Percentiles rank a stretch among this genome's conserved stretches.
Evolutionary conservation across 768 basidiomycete species (phyloP).

Genomic region (Trametes cinnabarina): DNA sequence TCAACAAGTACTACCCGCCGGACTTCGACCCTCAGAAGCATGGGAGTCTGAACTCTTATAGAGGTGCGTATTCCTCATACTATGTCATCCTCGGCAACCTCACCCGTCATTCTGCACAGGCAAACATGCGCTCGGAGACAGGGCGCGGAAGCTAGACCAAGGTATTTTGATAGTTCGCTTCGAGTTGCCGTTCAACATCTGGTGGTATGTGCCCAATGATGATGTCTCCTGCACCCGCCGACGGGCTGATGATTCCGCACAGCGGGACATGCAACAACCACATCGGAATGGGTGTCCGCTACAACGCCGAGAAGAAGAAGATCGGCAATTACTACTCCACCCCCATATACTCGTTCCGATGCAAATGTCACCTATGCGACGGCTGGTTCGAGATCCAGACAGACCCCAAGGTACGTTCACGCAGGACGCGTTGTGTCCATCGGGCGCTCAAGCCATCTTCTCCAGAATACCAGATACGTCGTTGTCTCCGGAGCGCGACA

Average conservation of each 20-base stretch:
- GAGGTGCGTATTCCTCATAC: conserved; percentile 44
- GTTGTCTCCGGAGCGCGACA: conserved; percentile 90
- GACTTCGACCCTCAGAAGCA: conserved; percentile 72
- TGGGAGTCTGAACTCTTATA: conserved; percentile 67
- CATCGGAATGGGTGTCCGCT: conserved; percentile 99
- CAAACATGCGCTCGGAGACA: conserved; percentile 90
- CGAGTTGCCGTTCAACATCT: conserved; percentile 94
- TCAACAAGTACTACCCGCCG: conserved; percentile 80
- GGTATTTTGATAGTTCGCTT: conserved; percentile 95
- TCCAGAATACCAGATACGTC: conserved; percentile 91
- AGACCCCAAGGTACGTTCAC: conserved; percentile 77
- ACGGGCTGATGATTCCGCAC: conserved; percentile 12
- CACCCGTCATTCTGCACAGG: no score
- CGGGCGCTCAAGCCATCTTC: background rate
- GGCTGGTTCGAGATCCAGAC: conserved; percentile 99
- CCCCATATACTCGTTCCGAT: conserved; percentile 91
- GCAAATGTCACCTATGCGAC: conserved; percentile 95
- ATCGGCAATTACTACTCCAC: conserved; percentile 93
- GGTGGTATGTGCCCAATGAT: conserved; percentile 65
- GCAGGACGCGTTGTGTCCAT: background rate
- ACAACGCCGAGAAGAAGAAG: conserved; percentile 99
- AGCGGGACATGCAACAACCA: conserved; percentile 95
- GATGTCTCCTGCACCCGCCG: background rate
- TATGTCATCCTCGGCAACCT: no score
- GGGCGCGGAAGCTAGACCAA: conserved; percentile 94